Base-by-base conservation (phyloP, 2,329 filamentous ascomycete genomes). In the Ceratocystis eucalypticola region DNA sequence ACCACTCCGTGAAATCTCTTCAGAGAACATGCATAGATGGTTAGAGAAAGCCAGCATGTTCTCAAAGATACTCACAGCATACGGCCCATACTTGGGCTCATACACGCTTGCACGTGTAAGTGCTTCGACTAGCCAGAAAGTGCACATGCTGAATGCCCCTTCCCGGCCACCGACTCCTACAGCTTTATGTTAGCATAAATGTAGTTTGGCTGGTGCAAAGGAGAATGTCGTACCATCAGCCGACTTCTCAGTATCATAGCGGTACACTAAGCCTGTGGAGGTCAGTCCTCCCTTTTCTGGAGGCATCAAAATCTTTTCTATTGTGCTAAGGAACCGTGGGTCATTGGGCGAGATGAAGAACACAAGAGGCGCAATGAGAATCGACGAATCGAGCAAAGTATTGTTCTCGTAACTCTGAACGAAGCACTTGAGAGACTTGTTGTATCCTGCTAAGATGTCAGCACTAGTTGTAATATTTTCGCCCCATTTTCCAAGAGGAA, bases 301-400 rank as follows among this genome's bases (percentile, higher is more conserved):
- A 12, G 86, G 80, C 62, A 86, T 78, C 30, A 92, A 80, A 71
- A 92, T 91, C 44, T 81, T 80, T 69, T 91, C 85, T 68, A 92
- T 80, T 0, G 88, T 92, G 70, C 81, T 85, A 55, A 86, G 76
- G 74, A 92, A 91, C 4, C 88, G 81, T 0, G 88, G 88, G 72
- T 91, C 88, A 70, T 89, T 90, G 0, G 88, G 88, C 3, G 87
- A 80, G 68, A 91, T 85, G 77, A 91, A 91, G 74, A 91, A 91
- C 30, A 92, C 88, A 20, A 91, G 80, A 0, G 88, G 88, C 0
- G 88, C 88, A 69, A 91, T 89, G 50, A 91, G 77, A 62, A 90
- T 86, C 1, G 87, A 87, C 0, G 88, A 88, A 74, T 92, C 88
- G 45, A 92, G 78, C 59, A 87, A 80, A 0, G 85, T 86, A 45